Base-by-base conservation (phyloP, 1,284 basidiomycete species). In the Fomes fomentarius region DNA sequence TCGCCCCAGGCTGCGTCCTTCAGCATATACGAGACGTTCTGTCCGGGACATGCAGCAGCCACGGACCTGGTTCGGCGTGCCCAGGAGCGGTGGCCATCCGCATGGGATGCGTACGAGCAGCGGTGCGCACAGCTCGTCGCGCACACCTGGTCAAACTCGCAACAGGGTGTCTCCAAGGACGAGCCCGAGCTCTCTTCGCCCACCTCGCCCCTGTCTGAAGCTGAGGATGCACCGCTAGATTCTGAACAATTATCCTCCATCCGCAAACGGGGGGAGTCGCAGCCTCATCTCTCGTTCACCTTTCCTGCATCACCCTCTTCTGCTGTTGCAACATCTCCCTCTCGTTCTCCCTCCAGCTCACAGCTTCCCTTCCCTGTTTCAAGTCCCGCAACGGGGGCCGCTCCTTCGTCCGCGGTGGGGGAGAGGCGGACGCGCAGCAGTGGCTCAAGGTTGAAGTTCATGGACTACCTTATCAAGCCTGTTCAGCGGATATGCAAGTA, bases 401-500 rank as follows among this genome's bases (percentile, higher is more conserved):
- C 52, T 12, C 51, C 44, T 7, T 9, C 43, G 25, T 30, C 54
- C 19, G 37, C 44, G 30, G n/a, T n/a, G n/a, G 50, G 50, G 22
- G 47, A 55, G 41, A 48, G 59, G 14, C 54, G 56, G 39, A 28
- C 30, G 40, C 57, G 33, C 62, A 63, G 52, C 62, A 62, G 47
- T 60, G 52, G 50, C 11, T 47, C 70, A 9, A 79, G 81, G 42
- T 81, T 94, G 45, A 76, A 78, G 52, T 83, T 91, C 66, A 76
- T 83, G 62, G 93, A 96, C 71, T 91, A 93, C 67, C 78, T 96
- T 72, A 95, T 96, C 73, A 92, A 93, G 69, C 93, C 93, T 6
- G 81, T 95, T 17, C 93, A 96, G 71, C 78, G 93, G 37, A 87
- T 96, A 42, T 96, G 94, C 79, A 92, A 89, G 64, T 98, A 98